Evolutionary conservation across 768 basidiomycete genomes (phyloP), one percentile per base, ranked within the genome.

Genomic region (Trametes punicea): DNA sequence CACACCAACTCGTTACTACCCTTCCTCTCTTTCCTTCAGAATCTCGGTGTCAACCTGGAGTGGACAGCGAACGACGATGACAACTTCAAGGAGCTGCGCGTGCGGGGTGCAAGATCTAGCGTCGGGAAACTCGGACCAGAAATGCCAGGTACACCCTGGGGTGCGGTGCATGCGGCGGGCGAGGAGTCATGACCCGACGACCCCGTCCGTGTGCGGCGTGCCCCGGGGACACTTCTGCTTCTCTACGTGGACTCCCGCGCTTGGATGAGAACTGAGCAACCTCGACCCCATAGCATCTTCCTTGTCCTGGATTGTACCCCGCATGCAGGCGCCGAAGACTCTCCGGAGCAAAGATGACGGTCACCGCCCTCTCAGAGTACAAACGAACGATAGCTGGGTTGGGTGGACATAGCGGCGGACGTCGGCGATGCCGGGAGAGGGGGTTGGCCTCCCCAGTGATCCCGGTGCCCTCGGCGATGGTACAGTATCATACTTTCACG

Each of bases 401-500:
- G 1, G 33, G 21, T 36, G 33, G 33, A 48, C 6, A 25, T 16
- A 38, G 48, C 31, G 16, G 6, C 38, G 21, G 48, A 50, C 48
- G 48, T 50, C 48, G 48, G 48, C 48, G 48, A 50, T 30, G 48
- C 48, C 21, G 36, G 36, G 48, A 36, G 48, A 38, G n/a, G 48
- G 48, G 48, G 33, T 27, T 50, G 48, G 48, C 48, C 48, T 18
- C 48, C 48, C 48, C n/a, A n/a, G 15, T 9, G 50, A 41, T 39
- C 38, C 25, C 18, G 39, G 50, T 31, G 39, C 38, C 50, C 50
- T 51, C 50, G 50, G 27, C 50, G 50, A 31, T 41, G 50, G 50
- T 51, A 30, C 27, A 51, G 50, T 51, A 30, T 30, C 27, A 18
- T 20, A 6, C 27, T 18, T 20, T 18, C 16, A 6, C 23, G 15